Percentiles rank a stretch among this genome's conserved stretches.
Evolutionary conservation across 768 basidiomycete genomes (phyloP).

Genomic region (Dioszegia hungarica): DNA sequence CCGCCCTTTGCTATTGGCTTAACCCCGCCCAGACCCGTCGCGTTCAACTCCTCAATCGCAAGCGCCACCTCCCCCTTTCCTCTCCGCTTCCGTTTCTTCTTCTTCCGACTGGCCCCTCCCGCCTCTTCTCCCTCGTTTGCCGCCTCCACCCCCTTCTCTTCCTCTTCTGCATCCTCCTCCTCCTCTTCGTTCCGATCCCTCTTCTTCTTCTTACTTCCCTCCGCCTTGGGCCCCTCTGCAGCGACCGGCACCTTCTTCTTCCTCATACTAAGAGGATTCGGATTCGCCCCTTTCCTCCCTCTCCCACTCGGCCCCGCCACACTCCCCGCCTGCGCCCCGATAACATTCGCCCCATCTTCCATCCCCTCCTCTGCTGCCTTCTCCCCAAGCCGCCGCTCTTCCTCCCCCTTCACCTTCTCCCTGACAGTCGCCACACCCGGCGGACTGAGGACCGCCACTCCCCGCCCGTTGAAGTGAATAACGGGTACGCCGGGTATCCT

Average conservation of each 20-base stretch:
- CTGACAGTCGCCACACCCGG: constrained; percentile 71
- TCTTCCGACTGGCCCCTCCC: constrained; percentile 9
- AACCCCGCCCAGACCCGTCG: neutral
- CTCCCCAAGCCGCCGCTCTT: constrained; percentile 53
- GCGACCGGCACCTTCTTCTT: constrained; percentile 56
- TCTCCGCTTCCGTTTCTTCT: constrained; percentile 36
- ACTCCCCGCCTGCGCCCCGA: constrained; percentile 9
- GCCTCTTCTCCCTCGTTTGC: neutral
- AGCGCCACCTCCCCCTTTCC: constrained; percentile 31
- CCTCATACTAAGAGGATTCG: constrained; percentile 88
- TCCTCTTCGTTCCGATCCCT: constrained; percentile 1
- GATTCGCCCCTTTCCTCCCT: constrained; percentile 66
- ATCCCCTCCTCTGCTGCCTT: constrained; percentile 14
- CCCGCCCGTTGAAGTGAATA: constrained; percentile 75
- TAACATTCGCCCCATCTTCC: constrained; percentile 29
- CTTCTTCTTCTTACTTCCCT: neutral
- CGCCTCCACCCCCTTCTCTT: constrained; percentile 12
- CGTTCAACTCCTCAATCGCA: constrained; percentile 28
- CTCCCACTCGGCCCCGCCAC: constrained; percentile 3
- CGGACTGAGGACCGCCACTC: constrained; percentile 89
- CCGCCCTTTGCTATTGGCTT: neutral
- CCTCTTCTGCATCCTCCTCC: constrained; percentile 6
- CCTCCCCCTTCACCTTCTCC: constrained; percentile 64
- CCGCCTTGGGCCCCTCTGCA: neutral
- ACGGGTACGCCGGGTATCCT: constrained; percentile 78